Percentiles rank a stretch among this genome's conserved stretches.
Conservation (phyloP, 768 basidiomycete genomes). For the Auricularia sp. region DNA sequence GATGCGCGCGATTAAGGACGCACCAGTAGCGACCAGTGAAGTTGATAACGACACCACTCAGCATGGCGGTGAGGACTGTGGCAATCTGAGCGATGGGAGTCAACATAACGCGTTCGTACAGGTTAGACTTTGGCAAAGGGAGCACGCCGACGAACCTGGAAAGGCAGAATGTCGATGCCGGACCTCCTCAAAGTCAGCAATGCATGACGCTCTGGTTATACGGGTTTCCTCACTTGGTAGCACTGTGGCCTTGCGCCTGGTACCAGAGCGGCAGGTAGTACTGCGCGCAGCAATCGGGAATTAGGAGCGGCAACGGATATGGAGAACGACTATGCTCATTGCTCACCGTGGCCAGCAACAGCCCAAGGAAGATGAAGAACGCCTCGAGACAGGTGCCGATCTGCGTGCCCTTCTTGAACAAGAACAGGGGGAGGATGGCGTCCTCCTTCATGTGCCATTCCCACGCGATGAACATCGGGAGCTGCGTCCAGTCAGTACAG, state of each 20-base stretch:
- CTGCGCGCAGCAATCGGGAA: background rate
- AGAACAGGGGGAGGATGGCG: conserved; percentile 25
- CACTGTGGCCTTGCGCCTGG: conserved; percentile 19
- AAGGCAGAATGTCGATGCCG: conserved; percentile 23
- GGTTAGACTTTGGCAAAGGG: background rate
- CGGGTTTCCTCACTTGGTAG: background rate
- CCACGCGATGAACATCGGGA: conserved; percentile 13
- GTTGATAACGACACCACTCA: conserved; percentile 20
- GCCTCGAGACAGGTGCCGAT: conserved; percentile 18
- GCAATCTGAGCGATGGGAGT: conserved; percentile 12
- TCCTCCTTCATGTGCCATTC: conserved; percentile 20
- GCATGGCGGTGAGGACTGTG: conserved; percentile 12
- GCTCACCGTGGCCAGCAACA: background rate
- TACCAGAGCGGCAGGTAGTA: conserved; percentile 16
- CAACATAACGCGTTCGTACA: background rate
- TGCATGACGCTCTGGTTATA: too few species aligned
- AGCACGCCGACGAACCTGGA: conserved; percentile 5
- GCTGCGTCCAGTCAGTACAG: background rate
- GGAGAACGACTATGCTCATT: too few species aligned
- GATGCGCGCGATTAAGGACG: background rate
- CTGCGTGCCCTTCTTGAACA: conserved; percentile 19
- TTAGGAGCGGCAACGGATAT: too few species aligned
- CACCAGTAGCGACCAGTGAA: conserved; percentile 22
- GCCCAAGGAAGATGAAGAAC: conserved; percentile 13
- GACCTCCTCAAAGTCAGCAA: conserved; percentile 3